Conservation (phyloP, 1,284 basidiomycete genomes). For the Inonotus hispidus region DNA sequence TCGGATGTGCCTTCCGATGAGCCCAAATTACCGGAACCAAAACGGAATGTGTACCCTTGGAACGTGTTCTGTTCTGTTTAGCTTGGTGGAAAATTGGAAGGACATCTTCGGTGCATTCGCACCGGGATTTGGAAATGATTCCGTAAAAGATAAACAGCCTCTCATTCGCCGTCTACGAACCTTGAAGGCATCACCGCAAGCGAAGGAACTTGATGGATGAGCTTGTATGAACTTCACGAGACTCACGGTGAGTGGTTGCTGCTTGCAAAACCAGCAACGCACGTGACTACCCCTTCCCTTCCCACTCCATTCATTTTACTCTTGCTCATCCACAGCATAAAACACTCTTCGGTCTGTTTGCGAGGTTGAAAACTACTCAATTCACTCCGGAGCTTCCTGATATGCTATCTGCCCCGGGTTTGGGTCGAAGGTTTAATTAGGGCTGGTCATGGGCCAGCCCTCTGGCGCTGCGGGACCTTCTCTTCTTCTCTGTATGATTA, state of each 20-base stretch:
- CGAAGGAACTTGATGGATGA: background rate
- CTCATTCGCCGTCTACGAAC: constrained; percentile 1
- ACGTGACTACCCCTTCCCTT: too few relatives aligned
- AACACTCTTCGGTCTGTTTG: too few relatives aligned
- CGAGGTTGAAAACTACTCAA: too few relatives aligned
- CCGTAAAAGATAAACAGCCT: background rate
- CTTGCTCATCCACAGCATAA: too few relatives aligned
- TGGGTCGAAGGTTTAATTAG: background rate
- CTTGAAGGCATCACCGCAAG: background rate
- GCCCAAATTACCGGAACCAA: background rate
- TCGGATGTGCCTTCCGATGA: constrained; percentile 4
- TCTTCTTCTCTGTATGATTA: background rate
- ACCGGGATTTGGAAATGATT: constrained; percentile 1
- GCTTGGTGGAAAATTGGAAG: constrained; percentile 3
- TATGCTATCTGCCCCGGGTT: background rate
- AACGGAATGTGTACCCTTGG: constrained; percentile 4
- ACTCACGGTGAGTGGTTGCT: background rate
- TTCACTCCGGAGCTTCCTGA: background rate
- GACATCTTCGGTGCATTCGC: background rate
- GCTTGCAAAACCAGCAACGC: too few relatives aligned
- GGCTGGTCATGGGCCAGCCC: background rate
- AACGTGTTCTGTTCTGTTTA: background rate
- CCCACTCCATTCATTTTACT: too few relatives aligned
- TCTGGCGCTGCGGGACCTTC: background rate
- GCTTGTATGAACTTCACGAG: background rate